These are phyloP conservation scores for Eucalyptus brandiana DNA, from an alignment of 345 rosid species.

Conservation along the genomic window DNA sequence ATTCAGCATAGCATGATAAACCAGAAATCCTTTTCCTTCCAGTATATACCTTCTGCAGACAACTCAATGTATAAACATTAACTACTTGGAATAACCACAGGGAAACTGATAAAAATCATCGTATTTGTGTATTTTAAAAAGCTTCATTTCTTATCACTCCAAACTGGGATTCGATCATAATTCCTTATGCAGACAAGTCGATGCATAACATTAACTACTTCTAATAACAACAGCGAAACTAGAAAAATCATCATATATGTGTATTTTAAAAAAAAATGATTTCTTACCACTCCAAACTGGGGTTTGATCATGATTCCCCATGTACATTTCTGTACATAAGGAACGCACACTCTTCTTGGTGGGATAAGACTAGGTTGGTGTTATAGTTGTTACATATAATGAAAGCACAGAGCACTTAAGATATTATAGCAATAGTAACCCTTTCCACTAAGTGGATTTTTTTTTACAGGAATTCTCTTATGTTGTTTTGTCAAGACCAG, in stretches of 20 bases:
- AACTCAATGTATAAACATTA: background rate
- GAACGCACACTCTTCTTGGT: background rate
- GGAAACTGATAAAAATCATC: background rate
- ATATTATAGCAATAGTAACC: background rate
- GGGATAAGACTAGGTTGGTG: background rate
- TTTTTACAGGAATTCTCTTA: background rate
- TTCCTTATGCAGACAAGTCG: background rate
- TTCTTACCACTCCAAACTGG: background rate
- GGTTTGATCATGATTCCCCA: background rate
- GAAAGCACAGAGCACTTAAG: background rate
- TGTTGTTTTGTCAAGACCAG: background rate
- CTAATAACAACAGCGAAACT: background rate
- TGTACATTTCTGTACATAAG: background rate
- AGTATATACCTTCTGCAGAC: background rate
- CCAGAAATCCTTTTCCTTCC: background rate
- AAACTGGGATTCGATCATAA: background rate
- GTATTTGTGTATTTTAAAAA: background rate
- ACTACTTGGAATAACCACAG: background rate
- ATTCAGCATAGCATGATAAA: background rate
- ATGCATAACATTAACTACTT: background rate
- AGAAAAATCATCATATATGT: background rate
- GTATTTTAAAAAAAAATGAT: background rate
- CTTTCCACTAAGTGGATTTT: background rate
- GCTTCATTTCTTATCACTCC: background rate
- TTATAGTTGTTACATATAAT: background rate